Evolutionary conservation across 257 asterid species (phyloP), one percentile per base, ranked within the genome.

Genomic region (Leptodermis oblonga): DNA sequence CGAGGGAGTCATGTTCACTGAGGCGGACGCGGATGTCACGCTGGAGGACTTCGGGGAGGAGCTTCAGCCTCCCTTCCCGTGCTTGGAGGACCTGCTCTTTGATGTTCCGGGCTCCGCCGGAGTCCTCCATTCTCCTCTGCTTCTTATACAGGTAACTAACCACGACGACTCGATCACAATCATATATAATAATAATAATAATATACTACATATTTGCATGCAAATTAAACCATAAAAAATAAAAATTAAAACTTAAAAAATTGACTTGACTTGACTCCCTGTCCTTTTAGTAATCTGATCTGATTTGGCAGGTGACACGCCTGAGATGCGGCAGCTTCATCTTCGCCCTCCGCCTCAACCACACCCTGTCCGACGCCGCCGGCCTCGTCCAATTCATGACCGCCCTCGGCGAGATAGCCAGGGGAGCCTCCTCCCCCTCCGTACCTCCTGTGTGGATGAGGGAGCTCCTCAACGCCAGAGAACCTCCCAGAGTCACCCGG

Each of bases 301-400:
- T n/a, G n/a, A n/a, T n/a, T n/a, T 1, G 28, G 15, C 56, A 85
- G 95, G 95, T 89, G 46, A 89, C 96, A 2, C 95, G 90, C 25
- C 78, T 89, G 1, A 79, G 10, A 39, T 89, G 96, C 45, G 95
- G 90, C 4, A 87, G 96, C 15, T 88, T 86, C 59, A 80, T 88
- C 30, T 78, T 90, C 0, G 88, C 89, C 1, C 59, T 86, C 34
- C 88, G 90, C 37, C 83, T 82, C 20, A 86, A 88, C 39, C 97
- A 90, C 86, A 78, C 94, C 0, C 79, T 88, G 81, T 17, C 87
- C 39, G 97, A 90, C 30, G 96, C 80, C 4, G 63, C 84, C 0
- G 97, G 97, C 11, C 82, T 87, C 0, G 84, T 76, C 54, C 95
- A 84, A 62, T 89, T 90, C 68, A 82, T 85, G 90, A 41, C 75